Percentiles rank a stretch among this genome's conserved stretches.
phyloP scores from a whole-genome alignment of 768 basidiomycete species.

The Phaeotremella skinneri region DNA sequence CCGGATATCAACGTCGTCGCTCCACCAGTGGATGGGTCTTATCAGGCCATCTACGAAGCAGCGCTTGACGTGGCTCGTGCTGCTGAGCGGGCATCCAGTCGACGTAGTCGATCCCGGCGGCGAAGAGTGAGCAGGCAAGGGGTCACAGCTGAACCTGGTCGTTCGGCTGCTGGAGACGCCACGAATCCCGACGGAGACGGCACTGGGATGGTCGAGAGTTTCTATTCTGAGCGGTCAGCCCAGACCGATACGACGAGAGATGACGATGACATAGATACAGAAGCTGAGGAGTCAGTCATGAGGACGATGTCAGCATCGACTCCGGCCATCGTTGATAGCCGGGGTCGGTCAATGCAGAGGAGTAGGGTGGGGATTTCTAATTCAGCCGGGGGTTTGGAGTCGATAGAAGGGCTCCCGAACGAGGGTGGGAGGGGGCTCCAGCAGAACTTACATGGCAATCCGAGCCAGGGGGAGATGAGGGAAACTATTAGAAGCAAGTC shows the following conservation, averaged over 20 bases:
- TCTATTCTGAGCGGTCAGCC: conserved; percentile 63
- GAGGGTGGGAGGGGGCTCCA: conserved; percentile 15
- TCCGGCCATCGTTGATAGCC: not conserved
- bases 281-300: conserved; percentile 25
- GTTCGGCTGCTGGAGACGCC: conserved; percentile 23
- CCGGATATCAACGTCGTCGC: conserved; percentile 3
- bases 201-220: conserved; percentile 67
- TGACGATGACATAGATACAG: conserved; percentile 30
- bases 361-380: not conserved
- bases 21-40: conserved; percentile 16
- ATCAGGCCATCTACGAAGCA: conserved; percentile 46
- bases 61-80: conserved; percentile 48
- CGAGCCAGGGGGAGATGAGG: conserved; percentile 24
- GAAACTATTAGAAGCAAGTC: conserved; percentile 36
- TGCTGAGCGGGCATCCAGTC: conserved; percentile 37
- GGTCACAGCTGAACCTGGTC: conserved; percentile 4
- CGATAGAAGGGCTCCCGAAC: conserved; percentile 25
- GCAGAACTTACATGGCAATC: not conserved
- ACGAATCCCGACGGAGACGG: conserved; percentile 55
- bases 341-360: conserved; percentile 1
- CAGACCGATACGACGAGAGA: conserved; percentile 21
- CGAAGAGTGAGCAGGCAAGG: conserved; percentile 15
- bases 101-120: conserved; percentile 24
- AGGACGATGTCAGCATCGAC: conserved; percentile 4
- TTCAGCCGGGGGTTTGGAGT: conserved; percentile 5